Evolutionary conservation across 2,329 filamentous ascomycete species (phyloP).

Genomic region (Gaeumannomyces tritici): DNA sequence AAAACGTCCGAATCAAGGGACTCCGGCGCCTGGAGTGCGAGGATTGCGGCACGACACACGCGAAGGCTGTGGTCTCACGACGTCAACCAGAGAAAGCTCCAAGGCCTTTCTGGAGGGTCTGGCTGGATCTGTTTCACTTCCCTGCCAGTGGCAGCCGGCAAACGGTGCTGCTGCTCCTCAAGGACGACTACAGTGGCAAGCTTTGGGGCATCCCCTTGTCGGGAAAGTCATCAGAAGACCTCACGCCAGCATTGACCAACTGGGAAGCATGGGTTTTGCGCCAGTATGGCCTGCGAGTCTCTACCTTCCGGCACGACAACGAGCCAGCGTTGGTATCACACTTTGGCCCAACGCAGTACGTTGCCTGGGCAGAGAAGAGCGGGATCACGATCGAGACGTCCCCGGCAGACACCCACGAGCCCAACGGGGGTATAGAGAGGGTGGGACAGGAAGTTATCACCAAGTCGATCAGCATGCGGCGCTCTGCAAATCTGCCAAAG

Average conservation of each 20-base stretch:
- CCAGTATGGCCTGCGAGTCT: background rate
- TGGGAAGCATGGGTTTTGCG: background rate
- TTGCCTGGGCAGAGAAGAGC: too few species aligned
- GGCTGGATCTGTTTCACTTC: background rate
- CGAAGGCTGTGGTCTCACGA: background rate
- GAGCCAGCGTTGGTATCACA: background rate
- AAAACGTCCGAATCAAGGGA: background rate
- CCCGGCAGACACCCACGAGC: background rate
- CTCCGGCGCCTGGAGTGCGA: background rate
- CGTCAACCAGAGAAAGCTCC: too few species aligned
- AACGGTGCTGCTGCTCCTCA: background rate
- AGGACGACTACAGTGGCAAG: background rate
- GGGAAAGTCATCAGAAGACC: background rate
- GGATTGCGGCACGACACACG: background rate
- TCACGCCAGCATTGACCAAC: background rate
- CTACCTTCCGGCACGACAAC: background rate
- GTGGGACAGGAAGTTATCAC: background rate
- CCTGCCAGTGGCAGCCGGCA: background rate
- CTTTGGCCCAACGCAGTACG: background rate
- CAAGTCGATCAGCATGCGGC: background rate
- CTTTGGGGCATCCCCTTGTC: background rate
- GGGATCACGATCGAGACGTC: background rate
- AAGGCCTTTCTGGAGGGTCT: background rate
- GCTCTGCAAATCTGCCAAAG: background rate
- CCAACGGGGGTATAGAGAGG: background rate